These are phyloP conservation scores for Leishmania mexicana DNA, from an alignment of 208 protist species.

Conservation along the genomic window DNA sequence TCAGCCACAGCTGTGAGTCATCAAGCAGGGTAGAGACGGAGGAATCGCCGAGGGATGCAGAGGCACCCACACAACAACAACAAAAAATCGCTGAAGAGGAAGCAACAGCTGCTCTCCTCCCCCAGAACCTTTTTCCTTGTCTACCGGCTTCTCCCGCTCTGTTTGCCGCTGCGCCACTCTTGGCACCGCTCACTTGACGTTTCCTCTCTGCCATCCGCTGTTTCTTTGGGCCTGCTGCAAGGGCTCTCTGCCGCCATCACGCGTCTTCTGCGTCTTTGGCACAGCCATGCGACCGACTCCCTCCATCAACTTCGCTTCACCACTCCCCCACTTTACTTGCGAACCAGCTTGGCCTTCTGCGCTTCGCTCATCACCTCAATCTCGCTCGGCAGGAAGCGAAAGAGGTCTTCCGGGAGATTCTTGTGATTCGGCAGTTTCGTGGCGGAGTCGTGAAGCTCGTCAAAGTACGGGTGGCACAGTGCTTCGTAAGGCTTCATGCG, in stretches of 20 bases:
- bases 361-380: conserved; percentile 61
- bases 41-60: neutral
- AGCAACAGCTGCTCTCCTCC: neutral
- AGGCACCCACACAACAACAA: neutral
- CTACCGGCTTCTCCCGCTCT: neutral
- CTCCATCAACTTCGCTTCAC: neutral
- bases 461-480: conserved; percentile 98
- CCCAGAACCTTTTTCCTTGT: neutral
- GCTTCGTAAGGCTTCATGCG: conserved; percentile 91
- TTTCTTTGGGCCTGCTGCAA: neutral
- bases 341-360: conserved; percentile 61
- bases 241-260: neutral
- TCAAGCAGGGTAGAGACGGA: neutral
- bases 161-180: neutral
- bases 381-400: conserved; percentile 66
- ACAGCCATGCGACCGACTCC: neutral
- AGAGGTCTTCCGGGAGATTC: conserved; percentile 69
- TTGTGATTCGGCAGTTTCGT: conserved; percentile 76
- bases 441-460: conserved; percentile 93
- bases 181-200: neutral
- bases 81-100: neutral
- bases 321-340: conserved; percentile 12
- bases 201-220: too few relatives aligned
- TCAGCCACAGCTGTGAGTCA: neutral
- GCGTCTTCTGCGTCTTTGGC: neutral